These are phyloP conservation scores for Trichoderma koningiopsis DNA, from an alignment of 2,329 filamentous ascomycete genomes.

Conservation along the genomic window DNA sequence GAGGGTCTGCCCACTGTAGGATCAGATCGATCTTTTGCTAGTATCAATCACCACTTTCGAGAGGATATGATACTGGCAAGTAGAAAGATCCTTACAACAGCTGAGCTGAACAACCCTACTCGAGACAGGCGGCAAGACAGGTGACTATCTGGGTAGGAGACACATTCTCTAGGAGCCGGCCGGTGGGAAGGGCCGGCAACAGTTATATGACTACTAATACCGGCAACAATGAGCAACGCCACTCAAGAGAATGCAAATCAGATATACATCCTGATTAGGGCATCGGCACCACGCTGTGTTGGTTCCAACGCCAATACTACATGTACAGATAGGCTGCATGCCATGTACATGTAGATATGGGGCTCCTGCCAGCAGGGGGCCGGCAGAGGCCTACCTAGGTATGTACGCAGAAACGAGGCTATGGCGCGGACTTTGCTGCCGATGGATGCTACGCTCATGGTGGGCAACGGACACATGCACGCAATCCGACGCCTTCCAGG, in stretches of 20 bases:
- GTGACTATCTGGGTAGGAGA: not conserved
- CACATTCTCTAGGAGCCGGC: not conserved
- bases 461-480: slow-evolving; percentile 3
- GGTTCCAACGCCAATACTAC: slow-evolving; percentile 3
- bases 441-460: slow-evolving; percentile 20
- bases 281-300: slow-evolving; percentile 8
- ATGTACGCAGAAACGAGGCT: not conserved
- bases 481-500: not conserved
- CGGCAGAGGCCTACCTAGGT: not conserved
- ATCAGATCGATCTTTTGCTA: not conserved
- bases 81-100: not conserved
- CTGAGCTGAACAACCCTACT: slow-evolving; percentile 14
- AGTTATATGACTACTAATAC: slow-evolving; percentile 6
- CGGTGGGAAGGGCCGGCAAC: slow-evolving; percentile 14
- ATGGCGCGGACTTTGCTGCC: not conserved
- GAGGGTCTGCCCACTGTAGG: not conserved
- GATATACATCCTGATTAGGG: not conserved
- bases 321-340: slow-evolving; percentile 10
- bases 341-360: not conserved
- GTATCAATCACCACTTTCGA: not conserved
- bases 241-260: not conserved
- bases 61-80: not conserved
- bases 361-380: not conserved
- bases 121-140: not conserved
- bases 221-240: not conserved